These are phyloP conservation scores for Tetrastigma voinierianum DNA, from an alignment of 164 flowering plant species.

Conservation along the genomic window DNA sequence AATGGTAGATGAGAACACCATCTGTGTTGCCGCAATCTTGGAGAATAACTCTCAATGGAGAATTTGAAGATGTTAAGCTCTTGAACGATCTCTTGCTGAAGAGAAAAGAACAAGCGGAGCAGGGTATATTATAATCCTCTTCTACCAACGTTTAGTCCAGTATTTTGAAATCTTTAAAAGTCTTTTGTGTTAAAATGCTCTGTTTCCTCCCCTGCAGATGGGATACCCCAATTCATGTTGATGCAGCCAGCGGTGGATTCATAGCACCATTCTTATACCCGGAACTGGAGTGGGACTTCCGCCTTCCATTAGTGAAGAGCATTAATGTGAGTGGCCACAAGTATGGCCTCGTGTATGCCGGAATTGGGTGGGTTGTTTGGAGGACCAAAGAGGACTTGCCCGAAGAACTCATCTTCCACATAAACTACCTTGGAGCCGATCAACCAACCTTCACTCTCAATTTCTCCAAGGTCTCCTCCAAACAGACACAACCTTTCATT, in stretches of 20 bases:
- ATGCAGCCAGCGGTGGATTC: slow-evolving; percentile 43
- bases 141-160: not conserved
- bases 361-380: slow-evolving; percentile 40
- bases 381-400: too few species aligned
- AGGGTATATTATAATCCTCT: slow-evolving; percentile 19
- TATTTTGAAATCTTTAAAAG: not conserved
- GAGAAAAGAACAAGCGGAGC: slow-evolving; percentile 36
- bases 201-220: slow-evolving; percentile 19
- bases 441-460: slow-evolving; percentile 45
- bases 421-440: slow-evolving; percentile 36
- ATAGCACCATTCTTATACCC: slow-evolving; percentile 40
- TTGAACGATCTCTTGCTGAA: slow-evolving; percentile 30
- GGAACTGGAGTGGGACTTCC: slow-evolving; percentile 43
- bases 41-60: slow-evolving; percentile 41
- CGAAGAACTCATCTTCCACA: slow-evolving; percentile 40
- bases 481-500: too few species aligned
- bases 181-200: not conserved
- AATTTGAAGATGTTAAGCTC: slow-evolving; percentile 43
- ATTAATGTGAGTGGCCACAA: slow-evolving; percentile 43
- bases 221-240: slow-evolving; percentile 42
- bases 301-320: slow-evolving; percentile 40
- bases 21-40: slow-evolving; percentile 35
- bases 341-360: slow-evolving; percentile 36
- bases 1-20: slow-evolving; percentile 42
- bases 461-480: slow-evolving; percentile 31